These are phyloP conservation scores for Avena sativa DNA, from an alignment of 176 grass and related monocot species.

Conservation along the genomic window DNA sequence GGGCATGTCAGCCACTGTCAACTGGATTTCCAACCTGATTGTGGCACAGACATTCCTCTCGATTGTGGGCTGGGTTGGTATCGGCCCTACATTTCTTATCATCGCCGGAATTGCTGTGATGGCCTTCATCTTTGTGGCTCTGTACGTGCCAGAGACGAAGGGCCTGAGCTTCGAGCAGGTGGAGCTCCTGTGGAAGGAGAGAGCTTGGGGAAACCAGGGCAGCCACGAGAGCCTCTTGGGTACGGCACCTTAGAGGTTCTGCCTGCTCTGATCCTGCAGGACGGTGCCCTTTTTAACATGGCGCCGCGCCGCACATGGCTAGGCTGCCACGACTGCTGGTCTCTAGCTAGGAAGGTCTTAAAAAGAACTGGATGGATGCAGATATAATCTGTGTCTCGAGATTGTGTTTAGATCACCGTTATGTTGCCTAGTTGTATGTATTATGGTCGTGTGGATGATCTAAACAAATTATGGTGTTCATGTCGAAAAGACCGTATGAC, in stretches of 20 bases:
- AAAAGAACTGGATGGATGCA: constrained; percentile 15
- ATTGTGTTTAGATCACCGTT: not conserved
- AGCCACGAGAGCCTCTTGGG: constrained; percentile 51
- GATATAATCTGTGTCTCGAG: not conserved
- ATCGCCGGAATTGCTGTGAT: constrained; percentile 66
- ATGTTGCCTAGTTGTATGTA: not conserved
- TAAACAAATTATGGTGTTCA: not conserved
- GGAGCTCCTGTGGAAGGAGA: constrained; percentile 78
- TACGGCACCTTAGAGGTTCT: constrained; percentile 29
- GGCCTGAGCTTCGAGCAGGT: constrained; percentile 89
- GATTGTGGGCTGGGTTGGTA: constrained; percentile 69
- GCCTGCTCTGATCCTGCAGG: not conserved
- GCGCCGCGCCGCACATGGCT: not conserved
- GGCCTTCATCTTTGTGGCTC: constrained; percentile 74
- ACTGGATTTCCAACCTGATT: constrained; percentile 90
- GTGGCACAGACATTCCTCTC: constrained; percentile 88
- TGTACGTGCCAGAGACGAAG: constrained; percentile 85
- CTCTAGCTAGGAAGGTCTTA: not conserved
- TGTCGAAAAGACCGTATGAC: not conserved
- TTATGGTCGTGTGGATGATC: not conserved
- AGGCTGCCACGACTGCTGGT: not conserved
- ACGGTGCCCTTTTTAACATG: constrained; percentile 23
- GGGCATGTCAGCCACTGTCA: constrained; percentile 94
- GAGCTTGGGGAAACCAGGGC: constrained; percentile 54
- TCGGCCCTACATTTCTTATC: constrained; percentile 72